Evolutionary conservation across 345 rosid species (phyloP), one percentile per base, ranked within the genome.

Genomic region (Atalantia buxifolia): DNA sequence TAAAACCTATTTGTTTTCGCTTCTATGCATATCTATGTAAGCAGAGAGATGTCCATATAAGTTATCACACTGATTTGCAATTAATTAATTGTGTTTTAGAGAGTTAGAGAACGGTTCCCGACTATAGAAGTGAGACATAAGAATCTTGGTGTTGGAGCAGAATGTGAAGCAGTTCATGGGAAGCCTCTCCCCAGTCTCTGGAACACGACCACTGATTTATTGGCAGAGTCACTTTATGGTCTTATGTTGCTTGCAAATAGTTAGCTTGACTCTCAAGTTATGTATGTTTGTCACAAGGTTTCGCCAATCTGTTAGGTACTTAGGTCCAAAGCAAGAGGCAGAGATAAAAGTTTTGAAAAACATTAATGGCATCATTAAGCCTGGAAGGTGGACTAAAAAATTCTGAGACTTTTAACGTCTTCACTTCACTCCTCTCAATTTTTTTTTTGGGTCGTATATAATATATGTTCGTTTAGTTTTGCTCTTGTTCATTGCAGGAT

Each of bases 161-260:
- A 82, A 18, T 86, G 87, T 45, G 66, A 88, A 55, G 60, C 86
- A 33, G 70, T 80, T 77, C 83, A 76, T 50, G 86, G 86, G 40
- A 86, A 78, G 76, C 84, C 91, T 80, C 80, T 85, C 67, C 87
- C 90, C 21, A 85, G 89, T 42, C 85, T 87, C 35, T 84, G 88
- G 87, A 87, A 81, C 67, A 9, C 83, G 33, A 48, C 74, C 71
- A 33, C 24, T 19, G 18, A 45, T 18, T 13, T 45, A 38, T 38
- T 0, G 42, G 42, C 42, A 0, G 53, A 10, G 48, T 66, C 67
- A 28, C 30, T 21, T 2, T 67, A 55, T 12, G 53, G 31, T 19
- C 16, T 6, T 22, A 9, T 48, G 22, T 2, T 50, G 36, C 35
- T 53, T 5, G 42, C 42, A 21, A 50, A 9, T 14, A 40, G 40